phyloP scores from a whole-genome alignment of 176 grass and related monocot species.

The Chloris gayana region DNA sequence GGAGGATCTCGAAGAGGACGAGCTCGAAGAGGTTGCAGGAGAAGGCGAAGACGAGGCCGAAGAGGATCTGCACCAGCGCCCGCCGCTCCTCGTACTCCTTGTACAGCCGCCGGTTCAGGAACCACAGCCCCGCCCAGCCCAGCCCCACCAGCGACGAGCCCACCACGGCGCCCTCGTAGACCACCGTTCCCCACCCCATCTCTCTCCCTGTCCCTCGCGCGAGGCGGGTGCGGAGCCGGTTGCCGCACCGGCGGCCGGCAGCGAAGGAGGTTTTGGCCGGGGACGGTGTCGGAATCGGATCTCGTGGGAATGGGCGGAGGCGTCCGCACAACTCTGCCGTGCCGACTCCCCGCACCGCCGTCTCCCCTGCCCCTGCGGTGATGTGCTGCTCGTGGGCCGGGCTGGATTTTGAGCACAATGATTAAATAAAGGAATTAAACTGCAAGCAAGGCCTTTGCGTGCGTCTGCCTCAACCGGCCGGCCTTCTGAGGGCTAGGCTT shows the following conservation, averaged over 20 bases:
- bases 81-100: slow-evolving; percentile 99
- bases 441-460: background rate
- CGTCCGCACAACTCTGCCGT: slow-evolving; percentile 33
- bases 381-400: slow-evolving; percentile 8
- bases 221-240: background rate
- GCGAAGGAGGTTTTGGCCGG: background rate
- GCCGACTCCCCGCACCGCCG: slow-evolving; percentile 41
- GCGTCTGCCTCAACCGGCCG: background rate
- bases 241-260: slow-evolving; percentile 30
- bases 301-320: slow-evolving; percentile 35
- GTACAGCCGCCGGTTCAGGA: slow-evolving; percentile 94
- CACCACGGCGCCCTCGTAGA: slow-evolving; percentile 76
- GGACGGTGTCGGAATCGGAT: slow-evolving; percentile 30
- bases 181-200: slow-evolving; percentile 71
- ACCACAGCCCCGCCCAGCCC: slow-evolving; percentile 96
- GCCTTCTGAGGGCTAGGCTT: background rate
- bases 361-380: slow-evolving; percentile 21
- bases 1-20: slow-evolving; percentile 99
- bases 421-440: too few relatives aligned
- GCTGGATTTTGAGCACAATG: background rate
- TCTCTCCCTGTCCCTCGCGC: background rate
- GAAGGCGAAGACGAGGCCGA: slow-evolving; percentile 99
- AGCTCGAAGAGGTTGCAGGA: slow-evolving; percentile 99
- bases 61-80: slow-evolving; percentile 98
- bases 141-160: slow-evolving; percentile 74